phyloP scores from a whole-genome alignment of 2,329 filamentous ascomycete species.

The Aspergillus uvarum region DNA sequence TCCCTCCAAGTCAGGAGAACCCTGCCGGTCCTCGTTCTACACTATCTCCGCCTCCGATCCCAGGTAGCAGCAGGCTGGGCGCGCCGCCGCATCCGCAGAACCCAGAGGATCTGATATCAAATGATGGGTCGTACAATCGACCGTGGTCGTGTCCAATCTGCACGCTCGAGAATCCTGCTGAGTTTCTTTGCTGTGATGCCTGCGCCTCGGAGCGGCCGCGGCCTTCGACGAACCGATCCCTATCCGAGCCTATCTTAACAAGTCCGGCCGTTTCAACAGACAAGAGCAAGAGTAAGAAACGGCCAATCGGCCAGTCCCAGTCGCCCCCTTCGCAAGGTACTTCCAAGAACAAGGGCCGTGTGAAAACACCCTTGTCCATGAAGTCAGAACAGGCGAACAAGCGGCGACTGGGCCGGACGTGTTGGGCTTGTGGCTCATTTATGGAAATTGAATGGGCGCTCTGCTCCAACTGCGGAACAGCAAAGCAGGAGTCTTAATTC shows the following conservation, averaged over 20 bases:
- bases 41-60: conserved; percentile 41
- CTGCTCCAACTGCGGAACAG: conserved; percentile 58
- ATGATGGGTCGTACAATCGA: conserved; percentile 37
- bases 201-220: conserved; percentile 57
- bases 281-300: conserved; percentile 23
- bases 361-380: conserved; percentile 39
- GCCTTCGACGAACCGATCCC: conserved; percentile 22
- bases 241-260: conserved; percentile 9
- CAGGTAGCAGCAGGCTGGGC: conserved; percentile 25
- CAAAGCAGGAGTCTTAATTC: conserved; percentile 54
- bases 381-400: conserved; percentile 45
- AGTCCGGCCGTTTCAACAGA: conserved; percentile 7
- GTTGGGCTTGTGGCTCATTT: conserved; percentile 57
- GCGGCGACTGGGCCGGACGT: conserved; percentile 59
- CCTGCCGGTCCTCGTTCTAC: conserved; percentile 50
- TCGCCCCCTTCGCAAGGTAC: conserved; percentile 17
- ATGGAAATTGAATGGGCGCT: conserved; percentile 68
- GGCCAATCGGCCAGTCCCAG: conserved; percentile 17
- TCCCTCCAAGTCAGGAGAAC: conserved; percentile 53
- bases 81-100: conserved; percentile 7
- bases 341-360: conserved; percentile 32
- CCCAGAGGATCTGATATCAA: conserved; percentile 18
- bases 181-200: conserved; percentile 60
- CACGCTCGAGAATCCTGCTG: conserved; percentile 61
- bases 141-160: conserved; percentile 62